phyloP scores from a whole-genome alignment of 78 protist genomes.

The Planoprotostelium fungivorum region DNA sequence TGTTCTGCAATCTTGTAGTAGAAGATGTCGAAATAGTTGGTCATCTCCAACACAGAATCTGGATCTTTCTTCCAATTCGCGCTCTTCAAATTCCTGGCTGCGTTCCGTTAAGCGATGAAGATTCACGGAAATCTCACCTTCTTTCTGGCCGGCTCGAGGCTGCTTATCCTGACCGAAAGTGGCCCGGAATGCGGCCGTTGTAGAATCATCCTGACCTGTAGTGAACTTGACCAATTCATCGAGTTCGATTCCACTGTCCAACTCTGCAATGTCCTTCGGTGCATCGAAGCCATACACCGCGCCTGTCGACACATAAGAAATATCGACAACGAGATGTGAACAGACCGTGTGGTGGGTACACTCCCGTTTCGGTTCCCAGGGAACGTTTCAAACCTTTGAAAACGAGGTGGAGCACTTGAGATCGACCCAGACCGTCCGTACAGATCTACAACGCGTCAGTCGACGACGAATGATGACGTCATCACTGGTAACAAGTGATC shows the following conservation, averaged over 20 bases:
- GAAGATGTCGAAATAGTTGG: neutral
- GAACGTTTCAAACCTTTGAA: neutral
- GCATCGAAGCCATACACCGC: neutral
- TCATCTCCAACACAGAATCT: neutral
- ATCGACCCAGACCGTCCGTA: neutral
- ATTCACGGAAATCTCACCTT: neutral
- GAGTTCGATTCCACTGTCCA: neutral
- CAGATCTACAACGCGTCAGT: neutral
- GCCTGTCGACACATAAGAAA: neutral
- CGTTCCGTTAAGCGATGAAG: too few species aligned
- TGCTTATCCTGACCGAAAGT: neutral
- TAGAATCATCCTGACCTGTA: neutral
- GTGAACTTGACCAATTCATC: neutral
- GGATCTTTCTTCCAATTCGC: neutral
- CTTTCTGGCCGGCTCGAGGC: neutral
- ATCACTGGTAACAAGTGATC: neutral
- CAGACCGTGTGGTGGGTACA: neutral
- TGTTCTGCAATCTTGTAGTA: neutral
- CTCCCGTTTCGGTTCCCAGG: neutral
- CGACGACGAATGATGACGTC: neutral
- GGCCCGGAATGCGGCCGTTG: neutral
- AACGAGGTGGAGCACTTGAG: neutral
- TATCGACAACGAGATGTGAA: neutral
- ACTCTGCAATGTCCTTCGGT: neutral
- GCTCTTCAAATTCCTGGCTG: too few species aligned